Base-by-base conservation (phyloP, 2,329 filamentous ascomycete genomes). In the Neonectria neomacrospora region DNA sequence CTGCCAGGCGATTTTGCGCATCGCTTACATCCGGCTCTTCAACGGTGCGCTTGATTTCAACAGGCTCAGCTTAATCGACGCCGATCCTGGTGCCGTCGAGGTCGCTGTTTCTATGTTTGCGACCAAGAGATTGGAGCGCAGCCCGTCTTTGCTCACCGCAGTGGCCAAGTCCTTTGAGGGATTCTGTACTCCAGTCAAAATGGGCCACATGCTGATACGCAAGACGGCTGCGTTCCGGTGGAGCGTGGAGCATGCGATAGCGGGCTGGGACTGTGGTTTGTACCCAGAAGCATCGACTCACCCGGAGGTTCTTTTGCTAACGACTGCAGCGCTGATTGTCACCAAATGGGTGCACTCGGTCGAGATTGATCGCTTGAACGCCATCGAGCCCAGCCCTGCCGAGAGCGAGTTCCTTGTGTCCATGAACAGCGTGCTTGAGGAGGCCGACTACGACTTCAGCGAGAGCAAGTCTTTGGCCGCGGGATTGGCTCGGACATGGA, bases 181-280 rank as follows among this genome's bases (percentile, higher is more conserved):
- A 5, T 50, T 67, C 3, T 37, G 44, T 3, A 61, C 45, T 14
- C 48, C 59, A 3, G 59, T 67, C 10, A 65, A 58, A 30, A n/a
- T 63, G 14, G 65, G 65, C 1, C 54, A 60, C 18, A 51, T 65
- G 50, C 28, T 67, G 28, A 41, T 67, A 4, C 62, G 65, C 18
- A 67, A 67, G 45, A 67, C 65, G 6, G 65, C 65, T 1, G 65
- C 65, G 3, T 63, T 67, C 5, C 63, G 60, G 3, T 65, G 63
- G 65, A 56, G 65, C 12, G 50, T 67, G 2, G 63, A 67, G 18
- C 63, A 65, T 47, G 65, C 65, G 9, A 52, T 67, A 3, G 56
- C 59, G 2, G 65, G 55, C 5, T 67, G 63, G 63, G 65, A 67
- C 22, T 50, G 65, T 30, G 65, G 65, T 67, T 39, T 5, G 60